These are phyloP conservation scores for Furcasterigmium furcatum DNA, from an alignment of 2,329 filamentous ascomycete species.

Conservation along the genomic window DNA sequence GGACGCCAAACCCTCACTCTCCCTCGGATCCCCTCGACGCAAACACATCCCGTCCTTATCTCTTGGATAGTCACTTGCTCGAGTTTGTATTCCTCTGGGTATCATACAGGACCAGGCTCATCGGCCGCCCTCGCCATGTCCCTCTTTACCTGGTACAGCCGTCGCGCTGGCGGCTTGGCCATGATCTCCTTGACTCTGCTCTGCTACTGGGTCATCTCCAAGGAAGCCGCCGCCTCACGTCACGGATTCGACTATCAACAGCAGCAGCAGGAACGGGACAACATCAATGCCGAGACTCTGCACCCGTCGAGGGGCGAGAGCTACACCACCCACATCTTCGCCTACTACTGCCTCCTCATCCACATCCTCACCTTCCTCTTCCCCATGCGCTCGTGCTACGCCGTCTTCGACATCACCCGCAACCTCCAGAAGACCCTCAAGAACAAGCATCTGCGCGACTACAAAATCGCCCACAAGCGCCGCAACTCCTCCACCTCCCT, in stretches of 20 bases:
- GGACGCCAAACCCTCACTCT: conserved; percentile 15
- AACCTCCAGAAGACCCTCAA: conserved; percentile 42
- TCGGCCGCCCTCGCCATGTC: conserved; percentile 37
- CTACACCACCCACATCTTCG: conserved; percentile 51
- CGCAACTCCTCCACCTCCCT: conserved; percentile 52
- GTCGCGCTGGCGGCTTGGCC: conserved; percentile 51
- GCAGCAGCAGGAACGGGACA: conserved; percentile 21
- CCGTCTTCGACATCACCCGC: conserved; percentile 54
- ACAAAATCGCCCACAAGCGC: conserved; percentile 43
- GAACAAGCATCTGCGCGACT: conserved; percentile 42
- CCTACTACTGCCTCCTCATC: conserved; percentile 63
- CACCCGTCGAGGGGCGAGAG: conserved; percentile 31
- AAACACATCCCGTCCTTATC: conserved; percentile 4
- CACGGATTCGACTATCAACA: conserved; percentile 41
- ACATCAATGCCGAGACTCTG: conserved; percentile 24
- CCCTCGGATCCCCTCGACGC: conserved; percentile 12
- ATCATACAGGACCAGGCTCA: neutral
- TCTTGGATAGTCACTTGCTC: neutral
- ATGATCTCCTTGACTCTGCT: conserved; percentile 46
- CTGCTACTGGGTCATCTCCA: conserved; percentile 53
- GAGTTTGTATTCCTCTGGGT: no score
- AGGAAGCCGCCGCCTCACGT: conserved; percentile 40
- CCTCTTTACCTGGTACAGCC: conserved; percentile 50
- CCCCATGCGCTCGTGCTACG: conserved; percentile 59
- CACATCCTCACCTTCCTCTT: conserved; percentile 63